Base-by-base conservation (phyloP, 495 filamentous ascomycete genomes). In the Apiosordaria backusii region DNA sequence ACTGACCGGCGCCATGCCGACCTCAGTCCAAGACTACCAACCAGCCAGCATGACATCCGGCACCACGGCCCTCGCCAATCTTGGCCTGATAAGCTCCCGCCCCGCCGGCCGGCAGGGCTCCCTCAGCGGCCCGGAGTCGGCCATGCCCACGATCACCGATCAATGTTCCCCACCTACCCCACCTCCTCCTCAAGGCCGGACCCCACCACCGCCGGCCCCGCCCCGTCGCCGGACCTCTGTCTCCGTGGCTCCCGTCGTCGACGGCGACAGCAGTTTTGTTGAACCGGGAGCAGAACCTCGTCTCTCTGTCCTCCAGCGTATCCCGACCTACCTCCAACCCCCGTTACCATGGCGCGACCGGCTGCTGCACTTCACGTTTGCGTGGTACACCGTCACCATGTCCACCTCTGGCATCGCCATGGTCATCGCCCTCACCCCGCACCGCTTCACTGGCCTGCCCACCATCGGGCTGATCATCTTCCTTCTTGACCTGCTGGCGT, bases 351-450 rank as follows among this genome's bases (percentile, higher is more conserved):
- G 73, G 67, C 69, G 71, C 57, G 63, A 73, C 22, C 79, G 88
- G 4, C 75, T 90, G 4, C 79, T 84, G 62, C 88, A 90, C 68
- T 89, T 90, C 71, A 90, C 88, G n/a, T 90, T 87, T 84, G 87
- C 87, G 24, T 90, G 87, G 83, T 92, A 87, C 73, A 89, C 86
- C 13, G 72, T 87, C 19, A 87, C 85, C 19, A 90, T 90, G 87
- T 85, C 86, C 50, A 88, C 85, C 1, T 86, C 86, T 13, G 88
- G 88, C 10, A 74, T 91, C 13, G 84, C 89, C 23, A 79, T 90
- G 19, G 74, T 89, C 40, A 77, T 92, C 27, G 81, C 79, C 57
- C 79, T 78, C 61, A 81, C 84, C 21, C 89, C 88, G 1, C 81
- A 87, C 68, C 76, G 77, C 15, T 89, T 90, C 77, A 66, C 68